phyloP scores from a whole-genome alignment of 2,329 filamentous ascomycete genomes.

The Trichoderma oligosporum region DNA sequence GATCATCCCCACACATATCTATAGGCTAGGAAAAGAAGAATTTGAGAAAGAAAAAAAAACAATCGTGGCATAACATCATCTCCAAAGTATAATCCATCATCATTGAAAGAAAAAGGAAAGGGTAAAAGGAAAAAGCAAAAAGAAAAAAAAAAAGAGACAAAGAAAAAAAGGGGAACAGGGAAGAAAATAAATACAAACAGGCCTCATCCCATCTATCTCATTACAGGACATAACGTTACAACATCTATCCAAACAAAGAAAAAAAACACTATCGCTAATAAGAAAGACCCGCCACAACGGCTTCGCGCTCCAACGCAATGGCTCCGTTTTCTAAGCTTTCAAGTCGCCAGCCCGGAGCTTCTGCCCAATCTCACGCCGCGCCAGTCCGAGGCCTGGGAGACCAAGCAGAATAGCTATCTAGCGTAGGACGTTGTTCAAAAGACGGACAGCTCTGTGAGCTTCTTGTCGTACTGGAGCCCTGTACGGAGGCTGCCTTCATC shows the following conservation, averaged over 20 bases:
- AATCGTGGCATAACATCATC: background rate
- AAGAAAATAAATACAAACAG: background rate
- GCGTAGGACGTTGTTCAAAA: slow-evolving; percentile 54
- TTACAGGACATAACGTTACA: slow-evolving; percentile 10
- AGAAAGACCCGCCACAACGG: slow-evolving; percentile 34
- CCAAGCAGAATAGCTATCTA: slow-evolving; percentile 51
- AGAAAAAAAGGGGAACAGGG: background rate
- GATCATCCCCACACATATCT: slow-evolving; percentile 10
- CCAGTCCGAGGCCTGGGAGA: slow-evolving; percentile 53
- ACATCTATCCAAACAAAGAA: slow-evolving; percentile 27
- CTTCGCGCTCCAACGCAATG: slow-evolving; percentile 32
- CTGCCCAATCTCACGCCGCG: slow-evolving; percentile 49
- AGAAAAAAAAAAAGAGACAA: background rate
- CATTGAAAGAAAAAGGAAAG: background rate
- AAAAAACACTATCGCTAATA: slow-evolving; percentile 30
- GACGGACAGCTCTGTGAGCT: slow-evolving; percentile 37
- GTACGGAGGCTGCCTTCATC: slow-evolving; percentile 28
- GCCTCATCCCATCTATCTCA: slow-evolving; percentile 10
- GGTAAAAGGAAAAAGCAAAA: background rate
- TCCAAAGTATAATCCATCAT: background rate
- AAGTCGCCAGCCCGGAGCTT: slow-evolving; percentile 42
- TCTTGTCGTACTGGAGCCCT: slow-evolving; percentile 23
- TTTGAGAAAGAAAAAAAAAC: background rate
- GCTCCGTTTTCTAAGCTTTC: slow-evolving; percentile 27
- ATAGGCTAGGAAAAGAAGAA: background rate